Evolutionary conservation across 192 early-diverging fungal genomes (phyloP), one percentile per base, ranked within the genome.

Genomic region (Coemansia sp.): DNA sequence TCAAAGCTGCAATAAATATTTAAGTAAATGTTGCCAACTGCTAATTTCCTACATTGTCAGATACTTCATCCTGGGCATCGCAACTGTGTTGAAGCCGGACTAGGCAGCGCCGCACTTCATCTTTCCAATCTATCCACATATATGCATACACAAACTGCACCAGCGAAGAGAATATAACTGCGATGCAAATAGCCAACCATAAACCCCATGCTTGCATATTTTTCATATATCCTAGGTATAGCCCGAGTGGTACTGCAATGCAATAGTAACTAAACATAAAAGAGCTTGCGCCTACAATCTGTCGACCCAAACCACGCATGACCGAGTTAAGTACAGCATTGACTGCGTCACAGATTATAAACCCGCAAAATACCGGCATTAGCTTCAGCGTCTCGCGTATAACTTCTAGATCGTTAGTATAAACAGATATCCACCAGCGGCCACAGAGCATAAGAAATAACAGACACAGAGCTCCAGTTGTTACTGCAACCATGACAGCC

Each of bases 351-450:
- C 38, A 12, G 12, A 66, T 41, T 48, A 90, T 83, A 65, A 84
- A 88, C 10, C 86, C 18, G 2, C 89, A 89, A 12, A 81, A 87
- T 25, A 93, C 62, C 0, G 92, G 92, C 54, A 96, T 63, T 9
- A 93, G 73, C 28, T 60, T 72, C 0, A 89, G 85, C 0, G 93
- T 90, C 2, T 92, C 78, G 6, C 28, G 58, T 56, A 89, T 79
- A 12, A 97, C 91, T 0, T 86, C 85, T 0, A 68, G 64, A 54
- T 94, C 88, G 22, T 74, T 63, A 6, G 87, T 88, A 56, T 88
- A 89, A 14, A 86, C 52, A 16, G 54, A 69, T 9, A 63, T 67
- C 68, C 68, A 67, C 64, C 52, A 60, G 47, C 54, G 31, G 22
- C 68, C 51, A 16, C 19, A 56, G n/a, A 69, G 52, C 30, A 58